phyloP scores from a whole-genome alignment of 2,329 filamentous ascomycete species.

The Leptographium flavum region DNA sequence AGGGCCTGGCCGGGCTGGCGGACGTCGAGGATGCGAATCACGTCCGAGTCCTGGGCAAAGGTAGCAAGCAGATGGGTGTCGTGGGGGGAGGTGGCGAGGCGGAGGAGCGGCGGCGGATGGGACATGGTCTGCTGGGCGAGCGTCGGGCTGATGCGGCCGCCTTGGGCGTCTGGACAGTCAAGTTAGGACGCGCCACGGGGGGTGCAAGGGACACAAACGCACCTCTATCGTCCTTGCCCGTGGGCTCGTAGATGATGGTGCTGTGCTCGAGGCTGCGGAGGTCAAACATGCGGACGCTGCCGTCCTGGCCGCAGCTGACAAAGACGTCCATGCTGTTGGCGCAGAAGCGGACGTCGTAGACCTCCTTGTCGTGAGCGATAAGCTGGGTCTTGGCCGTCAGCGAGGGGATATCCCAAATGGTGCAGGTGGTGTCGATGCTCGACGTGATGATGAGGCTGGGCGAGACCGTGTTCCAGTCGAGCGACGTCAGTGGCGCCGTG shows the following conservation, averaged over 20 bases:
- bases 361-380: conserved; percentile 97
- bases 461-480: conserved; percentile 97
- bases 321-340: conserved; percentile 98
- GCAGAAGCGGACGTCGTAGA: conserved; percentile 96
- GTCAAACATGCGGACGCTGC: conserved; percentile 98
- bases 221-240: conserved; percentile 69
- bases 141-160: conserved; percentile 56
- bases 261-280: conserved; percentile 91
- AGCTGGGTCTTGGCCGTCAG: conserved; percentile 95
- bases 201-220: conserved; percentile 14
- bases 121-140: conserved; percentile 64
- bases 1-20: conserved; percentile 91
- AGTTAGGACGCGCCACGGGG: not conserved
- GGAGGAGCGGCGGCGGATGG: conserved; percentile 62
- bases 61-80: conserved; percentile 94
- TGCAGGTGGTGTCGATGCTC: conserved; percentile 97
- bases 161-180: conserved; percentile 31
- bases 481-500: conserved; percentile 85
- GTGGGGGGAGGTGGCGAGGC: conserved; percentile 81
- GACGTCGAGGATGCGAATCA: conserved; percentile 91
- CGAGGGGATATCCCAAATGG: conserved; percentile 98
- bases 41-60: conserved; percentile 82
- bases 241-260: conserved; percentile 97
- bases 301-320: conserved; percentile 92
- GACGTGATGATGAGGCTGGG: conserved; percentile 97